Evolutionary conservation across 1,139 yeast genomes (phyloP), one percentile per base, ranked within the genome.

Genomic region (Pichia sp.): DNA sequence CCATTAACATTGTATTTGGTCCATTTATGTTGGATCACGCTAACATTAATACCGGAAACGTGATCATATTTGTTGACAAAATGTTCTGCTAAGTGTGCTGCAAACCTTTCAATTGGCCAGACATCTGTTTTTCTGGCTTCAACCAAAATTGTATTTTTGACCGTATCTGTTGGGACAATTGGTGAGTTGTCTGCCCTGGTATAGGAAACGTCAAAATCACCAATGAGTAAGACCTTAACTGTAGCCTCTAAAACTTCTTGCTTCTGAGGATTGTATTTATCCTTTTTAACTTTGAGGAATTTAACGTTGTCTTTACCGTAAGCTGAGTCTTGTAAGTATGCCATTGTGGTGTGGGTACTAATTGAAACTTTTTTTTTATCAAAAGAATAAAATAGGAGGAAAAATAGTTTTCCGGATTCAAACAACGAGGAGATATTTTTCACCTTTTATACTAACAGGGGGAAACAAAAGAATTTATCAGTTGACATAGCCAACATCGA

Each of bases 91-190:
- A 88, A 71, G 53, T 79, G 85, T 37, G 90, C 87, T 37, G 94
- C 97, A 65, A 86, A 88, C 48, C 84, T 72, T 71, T 88, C 97
- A 55, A 85, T 82, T 50, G 96, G 95, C 85, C 92, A 85, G 39
- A 80, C 85, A 49, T 85, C 85, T 48, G 79, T 73, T 58, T 73
- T 81, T 66, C 85, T 85, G 51, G 95, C 96, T 56, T 85, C 81
- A 37, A 88, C 69, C 62, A 81, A 73, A 52, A 86, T 78, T 46
- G 96, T 88, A 71, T 88, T 88, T 67, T 88, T 88, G 50, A 87
- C 90, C 1, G 96, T 87, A 65, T 88, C 97, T 10, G 97, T 88
- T 46, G 97, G 96, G 41, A 88, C 95, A 58, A 88, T 80, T n/a
- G 85, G 75, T 3, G 85, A 64, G 67, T 88, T 88, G 65, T 88